These are phyloP conservation scores for Malus hybrid DNA, from an alignment of 331 rosid species.

Conservation along the genomic window DNA sequence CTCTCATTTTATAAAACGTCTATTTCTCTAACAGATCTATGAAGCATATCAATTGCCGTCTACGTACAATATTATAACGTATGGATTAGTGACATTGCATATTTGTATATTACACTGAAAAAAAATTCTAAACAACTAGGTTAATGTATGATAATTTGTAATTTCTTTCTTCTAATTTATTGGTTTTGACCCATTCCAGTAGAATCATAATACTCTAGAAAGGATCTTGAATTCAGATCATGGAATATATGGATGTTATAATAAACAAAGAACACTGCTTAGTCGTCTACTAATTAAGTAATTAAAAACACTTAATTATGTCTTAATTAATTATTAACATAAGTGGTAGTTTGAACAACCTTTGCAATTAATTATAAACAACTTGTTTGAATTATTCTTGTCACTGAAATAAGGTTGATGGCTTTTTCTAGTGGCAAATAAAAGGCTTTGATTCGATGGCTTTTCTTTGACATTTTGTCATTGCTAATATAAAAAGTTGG, in stretches of 20 bases:
- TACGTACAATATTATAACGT: too few species aligned
- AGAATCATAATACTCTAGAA: conserved; percentile 9
- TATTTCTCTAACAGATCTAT: too few species aligned
- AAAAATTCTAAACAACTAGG: too few species aligned
- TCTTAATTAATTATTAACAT: not conserved
- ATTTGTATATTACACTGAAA: too few species aligned
- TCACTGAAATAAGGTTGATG: not conserved
- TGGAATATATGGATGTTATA: not conserved
- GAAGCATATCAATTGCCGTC: too few species aligned
- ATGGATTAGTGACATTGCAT: too few species aligned
- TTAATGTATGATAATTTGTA: not conserved
- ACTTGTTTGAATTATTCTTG: conserved; percentile 21
- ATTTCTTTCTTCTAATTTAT: not conserved
- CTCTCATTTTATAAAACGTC: too few species aligned
- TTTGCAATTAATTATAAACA: not conserved
- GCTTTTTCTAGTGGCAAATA: conserved; percentile 6
- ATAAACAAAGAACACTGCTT: not conserved
- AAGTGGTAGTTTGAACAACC: conserved; percentile 1
- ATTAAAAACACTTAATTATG: not conserved
- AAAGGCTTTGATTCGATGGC: not conserved
- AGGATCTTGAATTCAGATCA: not conserved
- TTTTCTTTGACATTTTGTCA: not conserved
- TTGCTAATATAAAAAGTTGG: not conserved
- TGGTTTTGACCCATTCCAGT: conserved; percentile 1
- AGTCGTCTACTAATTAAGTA: not conserved